Conservation (phyloP, 306 rosid species). For the Betula pendula region DNA sequence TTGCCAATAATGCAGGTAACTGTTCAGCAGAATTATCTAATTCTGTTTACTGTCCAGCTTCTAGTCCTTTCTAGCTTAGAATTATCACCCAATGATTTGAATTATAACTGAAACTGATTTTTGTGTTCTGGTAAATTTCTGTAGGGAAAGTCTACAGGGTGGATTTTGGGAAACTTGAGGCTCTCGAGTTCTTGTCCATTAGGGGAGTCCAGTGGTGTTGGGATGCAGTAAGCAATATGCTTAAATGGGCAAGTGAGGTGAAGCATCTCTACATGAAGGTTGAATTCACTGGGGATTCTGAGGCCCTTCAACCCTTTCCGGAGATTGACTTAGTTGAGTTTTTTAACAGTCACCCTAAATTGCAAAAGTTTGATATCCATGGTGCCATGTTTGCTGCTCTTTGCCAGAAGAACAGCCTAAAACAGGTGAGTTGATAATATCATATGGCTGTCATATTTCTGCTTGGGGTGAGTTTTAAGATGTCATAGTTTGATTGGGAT, state of each 20-base stretch:
- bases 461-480: background rate
- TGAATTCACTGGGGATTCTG: constrained; percentile 89
- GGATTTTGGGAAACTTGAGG: constrained; percentile 72
- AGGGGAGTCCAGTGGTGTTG: constrained; percentile 95
- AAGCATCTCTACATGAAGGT: constrained; percentile 93
- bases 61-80: background rate
- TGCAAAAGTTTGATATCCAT: constrained; percentile 75
- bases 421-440: constrained; percentile 52
- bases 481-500: constrained; percentile 9
- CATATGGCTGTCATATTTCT: constrained; percentile 2
- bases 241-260: constrained; percentile 78
- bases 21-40: background rate
- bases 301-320: constrained; percentile 85
- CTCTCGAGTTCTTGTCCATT: constrained; percentile 72
- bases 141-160: constrained; percentile 88
- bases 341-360: constrained; percentile 81
- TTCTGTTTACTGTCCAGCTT: constrained; percentile 1
- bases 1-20: constrained; percentile 79
- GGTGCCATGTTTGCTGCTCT: constrained; percentile 99
- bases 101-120: background rate
- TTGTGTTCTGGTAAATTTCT: constrained; percentile 27
- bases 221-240: constrained; percentile 87
- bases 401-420: constrained; percentile 89
- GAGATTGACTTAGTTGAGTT: constrained; percentile 92
- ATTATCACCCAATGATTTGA: background rate